A percentile compares a stretch with the other conserved stretches of the same genome.
These are phyloP conservation scores for Primulina eburnea DNA, from an alignment of 257 asterid species.

Conservation along the genomic window DNA sequence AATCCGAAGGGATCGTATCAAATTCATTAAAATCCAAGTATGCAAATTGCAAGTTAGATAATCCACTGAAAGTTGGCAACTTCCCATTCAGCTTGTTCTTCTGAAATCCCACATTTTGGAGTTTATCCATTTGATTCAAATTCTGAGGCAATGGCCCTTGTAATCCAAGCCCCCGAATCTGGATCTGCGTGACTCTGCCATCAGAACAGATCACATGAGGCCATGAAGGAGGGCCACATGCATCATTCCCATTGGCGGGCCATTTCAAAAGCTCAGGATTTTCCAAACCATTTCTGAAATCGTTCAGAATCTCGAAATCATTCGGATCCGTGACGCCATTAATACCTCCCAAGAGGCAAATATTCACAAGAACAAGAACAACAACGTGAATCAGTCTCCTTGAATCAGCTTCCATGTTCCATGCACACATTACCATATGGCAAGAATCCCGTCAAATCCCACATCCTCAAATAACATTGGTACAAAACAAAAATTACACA, in stretches of 20 bases:
- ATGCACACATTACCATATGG: constrained; percentile 20
- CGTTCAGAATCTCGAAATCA: constrained; percentile 60
- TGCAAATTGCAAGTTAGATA: constrained; percentile 57
- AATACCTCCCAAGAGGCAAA: constrained; percentile 31
- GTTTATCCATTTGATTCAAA: constrained; percentile 51
- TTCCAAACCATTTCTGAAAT: constrained; percentile 54
- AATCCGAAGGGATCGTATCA: constrained; percentile 64
- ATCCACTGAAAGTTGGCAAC: constrained; percentile 67
- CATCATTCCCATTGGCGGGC: constrained; percentile 64
- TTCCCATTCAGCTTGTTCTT: constrained; percentile 53
- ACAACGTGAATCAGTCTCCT: constrained; percentile 26
- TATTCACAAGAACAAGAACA: constrained; percentile 19
- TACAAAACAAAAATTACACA: neutral
- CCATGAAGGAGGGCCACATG: constrained; percentile 87
- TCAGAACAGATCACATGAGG: constrained; percentile 62
- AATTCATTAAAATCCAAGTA: constrained; percentile 63
- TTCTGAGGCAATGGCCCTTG: constrained; percentile 70
- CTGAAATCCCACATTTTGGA: constrained; percentile 71
- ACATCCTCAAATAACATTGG: constrained; percentile 7
- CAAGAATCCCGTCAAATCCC: constrained; percentile 30
- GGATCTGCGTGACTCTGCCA: constrained; percentile 82
- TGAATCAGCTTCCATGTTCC: constrained; percentile 31
- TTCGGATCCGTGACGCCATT: constrained; percentile 46
- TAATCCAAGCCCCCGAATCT: constrained; percentile 61
- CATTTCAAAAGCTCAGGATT: constrained; percentile 68